Base-by-base conservation (phyloP, 2,329 filamentous ascomycete species). In the Cytospora piceicola region DNA sequence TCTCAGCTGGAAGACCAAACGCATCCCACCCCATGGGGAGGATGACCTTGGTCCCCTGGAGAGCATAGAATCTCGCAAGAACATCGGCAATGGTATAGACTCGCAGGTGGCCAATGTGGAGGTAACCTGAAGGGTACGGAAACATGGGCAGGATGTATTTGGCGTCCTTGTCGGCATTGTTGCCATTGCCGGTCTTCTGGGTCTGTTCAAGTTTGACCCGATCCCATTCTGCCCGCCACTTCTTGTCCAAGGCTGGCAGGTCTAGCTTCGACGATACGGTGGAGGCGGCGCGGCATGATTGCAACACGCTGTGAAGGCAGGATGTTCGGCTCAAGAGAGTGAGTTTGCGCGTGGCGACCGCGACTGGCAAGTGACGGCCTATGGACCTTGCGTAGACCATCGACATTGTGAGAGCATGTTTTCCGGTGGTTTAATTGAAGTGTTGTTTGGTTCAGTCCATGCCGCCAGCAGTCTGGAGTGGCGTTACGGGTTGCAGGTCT, bases 11-110 rank as follows among this genome's bases (percentile, higher is more conserved):
- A 64, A 97, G 80, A 2, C 93, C 93, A 78, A 97, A 96, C 6
- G 92, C 91, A 81, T 97, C 93, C 93, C 93, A 97, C 14, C 93
- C 93, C 85, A 96, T 96, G n/a, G 93, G 92, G 69, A 96, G 86
- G 61, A 96, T 77, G 36, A 96, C 92, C 63, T 90, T 79, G 70
- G 88, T 83, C 20, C 93, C 93, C 70, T 89, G 87, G 79, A 96
- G 88, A 30, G 84, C 85, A 72, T 89, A 87, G 74, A 89, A 96
- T 62, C 93, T 86, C 17, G 92, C 88, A 61, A 96, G 79, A 12
- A 94, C 90, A 79, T 97, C 93, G 67, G 93, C 92, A 69, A 97
- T 95, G 46, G 93, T 92, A 80, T 96, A 97, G 58, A 96, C 92
- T 56, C 93, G 88, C 49, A 96, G 81, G 76, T 97, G 93, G 17